A percentile compares a stretch with the other conserved stretches of the same genome.
phyloP scores from a whole-genome alignment of 2,329 filamentous ascomycete species.

The Alternaria hordeiaustralica region DNA sequence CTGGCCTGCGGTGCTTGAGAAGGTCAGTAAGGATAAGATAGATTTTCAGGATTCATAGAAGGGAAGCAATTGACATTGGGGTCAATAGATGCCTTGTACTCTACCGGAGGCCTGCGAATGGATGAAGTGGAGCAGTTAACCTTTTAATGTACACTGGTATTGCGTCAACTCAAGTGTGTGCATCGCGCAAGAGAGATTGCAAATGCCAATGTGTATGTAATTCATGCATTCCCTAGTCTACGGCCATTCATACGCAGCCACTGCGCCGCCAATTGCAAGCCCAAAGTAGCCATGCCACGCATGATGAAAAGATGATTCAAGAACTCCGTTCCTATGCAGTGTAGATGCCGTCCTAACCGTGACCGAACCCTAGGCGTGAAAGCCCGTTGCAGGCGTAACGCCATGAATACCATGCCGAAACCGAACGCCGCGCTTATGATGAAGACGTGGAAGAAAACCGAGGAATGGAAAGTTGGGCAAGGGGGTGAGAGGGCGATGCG shows the following conservation, averaged over 20 bases:
- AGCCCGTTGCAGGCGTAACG: conserved; percentile 1
- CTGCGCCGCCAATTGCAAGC: neutral
- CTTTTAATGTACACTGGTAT: too few relatives aligned
- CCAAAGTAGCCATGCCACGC: neutral
- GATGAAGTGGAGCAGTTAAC: too few relatives aligned
- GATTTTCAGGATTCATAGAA: too few relatives aligned
- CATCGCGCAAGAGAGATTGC: too few relatives aligned
- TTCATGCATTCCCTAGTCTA: conserved; percentile 4
- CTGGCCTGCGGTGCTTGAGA: too few relatives aligned
- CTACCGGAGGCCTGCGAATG: too few relatives aligned
- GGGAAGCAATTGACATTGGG: too few relatives aligned
- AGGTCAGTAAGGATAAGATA: too few relatives aligned
- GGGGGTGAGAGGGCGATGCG: conserved; percentile 3
- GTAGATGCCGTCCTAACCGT: conserved; percentile 14
- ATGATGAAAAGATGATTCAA: conserved; percentile 1
- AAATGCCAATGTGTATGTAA: neutral
- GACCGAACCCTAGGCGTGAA: conserved; percentile 2
- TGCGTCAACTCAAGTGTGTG: too few relatives aligned
- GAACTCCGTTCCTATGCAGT: conserved; percentile 30
- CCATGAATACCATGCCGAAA: conserved; percentile 12
- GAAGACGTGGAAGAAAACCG: conserved; percentile 7
- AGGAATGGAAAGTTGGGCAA: neutral
- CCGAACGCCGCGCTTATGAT: conserved; percentile 35
- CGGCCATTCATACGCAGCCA: neutral
- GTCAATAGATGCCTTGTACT: too few relatives aligned